phyloP scores from a whole-genome alignment of 768 basidiomycete genomes.

The Gloeostereum incarnatum region DNA sequence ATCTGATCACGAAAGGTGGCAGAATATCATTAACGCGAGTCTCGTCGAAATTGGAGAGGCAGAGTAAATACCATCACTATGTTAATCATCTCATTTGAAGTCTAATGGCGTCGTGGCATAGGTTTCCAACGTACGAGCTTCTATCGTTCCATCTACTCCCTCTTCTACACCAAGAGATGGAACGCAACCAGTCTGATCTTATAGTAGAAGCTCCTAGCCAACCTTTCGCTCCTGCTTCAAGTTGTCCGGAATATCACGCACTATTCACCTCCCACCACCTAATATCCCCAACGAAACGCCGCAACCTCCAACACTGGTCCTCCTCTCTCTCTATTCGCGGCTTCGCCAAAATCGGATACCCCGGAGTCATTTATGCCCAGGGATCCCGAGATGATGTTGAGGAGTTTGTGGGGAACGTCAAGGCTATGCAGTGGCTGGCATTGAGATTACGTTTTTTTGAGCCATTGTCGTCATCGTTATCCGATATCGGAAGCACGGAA shows the following conservation, averaged over 20 bases:
- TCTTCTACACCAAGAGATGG: constrained; percentile 32
- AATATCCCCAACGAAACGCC: constrained; percentile 53
- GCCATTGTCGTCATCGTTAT: constrained; percentile 16
- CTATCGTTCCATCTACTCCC: constrained; percentile 51
- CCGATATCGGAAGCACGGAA: constrained; percentile 2
- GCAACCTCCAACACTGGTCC: constrained; percentile 47
- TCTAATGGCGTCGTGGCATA: constrained; percentile 18
- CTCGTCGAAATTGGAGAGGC: constrained; percentile 22
- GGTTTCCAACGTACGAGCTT: constrained; percentile 55
- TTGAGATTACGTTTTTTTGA: constrained; percentile 55
- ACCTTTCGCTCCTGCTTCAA: neutral
- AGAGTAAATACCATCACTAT: constrained; percentile 18
- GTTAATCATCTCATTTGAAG: constrained; percentile 2
- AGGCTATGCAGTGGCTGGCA: constrained; percentile 75
- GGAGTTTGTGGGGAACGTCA: constrained; percentile 59
- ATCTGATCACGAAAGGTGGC: constrained; percentile 41
- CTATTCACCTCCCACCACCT: constrained; percentile 71
- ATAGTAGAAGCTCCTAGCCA: neutral
- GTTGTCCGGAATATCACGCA: constrained; percentile 34
- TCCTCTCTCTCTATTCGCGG: constrained; percentile 44
- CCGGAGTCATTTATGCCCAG: constrained; percentile 68
- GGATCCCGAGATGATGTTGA: constrained; percentile 42
- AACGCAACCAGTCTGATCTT: neutral
- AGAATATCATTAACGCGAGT: constrained; percentile 25
- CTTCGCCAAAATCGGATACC: constrained; percentile 70